Evolutionary conservation across 495 filamentous ascomycete genomes (phyloP).

Genomic region (Penicillium maclennaniae): DNA sequence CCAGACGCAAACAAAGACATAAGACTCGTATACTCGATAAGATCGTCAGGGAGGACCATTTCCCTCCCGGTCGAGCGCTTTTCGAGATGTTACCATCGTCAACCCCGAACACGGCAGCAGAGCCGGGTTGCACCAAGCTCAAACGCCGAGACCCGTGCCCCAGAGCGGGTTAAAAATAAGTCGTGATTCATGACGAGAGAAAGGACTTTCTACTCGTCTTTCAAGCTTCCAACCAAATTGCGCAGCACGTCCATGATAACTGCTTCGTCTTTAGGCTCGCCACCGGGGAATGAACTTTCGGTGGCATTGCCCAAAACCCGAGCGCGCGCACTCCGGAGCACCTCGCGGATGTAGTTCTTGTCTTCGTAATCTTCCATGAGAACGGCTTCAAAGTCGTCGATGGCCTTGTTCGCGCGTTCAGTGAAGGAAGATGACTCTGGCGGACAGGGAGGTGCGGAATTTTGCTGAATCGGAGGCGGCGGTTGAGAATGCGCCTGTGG

Average conservation of each 20-base stretch:
- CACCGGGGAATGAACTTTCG: slow-evolving; percentile 46
- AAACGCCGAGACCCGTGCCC: not conserved
- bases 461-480: slow-evolving; percentile 21
- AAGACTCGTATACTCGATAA: slow-evolving; percentile 32
- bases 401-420: slow-evolving; percentile 48
- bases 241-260: slow-evolving; percentile 44
- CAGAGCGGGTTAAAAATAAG: slow-evolving; percentile 1
- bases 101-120: slow-evolving; percentile 3
- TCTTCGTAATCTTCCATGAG: slow-evolving; percentile 49
- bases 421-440: slow-evolving; percentile 43
- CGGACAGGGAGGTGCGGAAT: slow-evolving; percentile 45
- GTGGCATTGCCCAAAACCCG: slow-evolving; percentile 39
- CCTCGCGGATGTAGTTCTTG: slow-evolving; percentile 49
- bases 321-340: slow-evolving; percentile 48
- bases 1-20: slow-evolving; percentile 25
- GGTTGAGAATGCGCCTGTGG: slow-evolving; percentile 27
- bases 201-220: slow-evolving; percentile 26
- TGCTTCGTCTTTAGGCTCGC: slow-evolving; percentile 45
- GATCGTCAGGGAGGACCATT: slow-evolving; percentile 20
- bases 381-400: slow-evolving; percentile 47
- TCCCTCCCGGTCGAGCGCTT: slow-evolving; percentile 9
- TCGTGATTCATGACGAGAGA: slow-evolving; percentile 10
- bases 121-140: not conserved
- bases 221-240: slow-evolving; percentile 41
- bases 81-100: not conserved